A percentile compares a stretch with the other conserved stretches of the same genome.
Conservation (phyloP, 2,329 filamentous ascomycete genomes). For the Phialophora tarda region DNA sequence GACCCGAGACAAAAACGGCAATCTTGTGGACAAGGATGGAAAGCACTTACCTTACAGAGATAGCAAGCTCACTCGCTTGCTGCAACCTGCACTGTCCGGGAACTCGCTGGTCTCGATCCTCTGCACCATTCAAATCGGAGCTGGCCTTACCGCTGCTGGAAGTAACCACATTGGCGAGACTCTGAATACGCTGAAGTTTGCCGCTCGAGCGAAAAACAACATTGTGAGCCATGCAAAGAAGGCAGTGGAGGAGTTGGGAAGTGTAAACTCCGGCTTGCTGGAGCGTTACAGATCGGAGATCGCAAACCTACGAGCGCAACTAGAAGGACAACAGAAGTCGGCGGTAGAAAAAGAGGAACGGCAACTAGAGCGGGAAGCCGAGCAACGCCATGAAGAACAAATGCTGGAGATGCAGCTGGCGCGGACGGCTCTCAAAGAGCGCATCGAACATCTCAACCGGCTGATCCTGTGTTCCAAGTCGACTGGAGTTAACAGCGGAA, state of each 20-base stretch:
- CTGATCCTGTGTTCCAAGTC: constrained; percentile 96
- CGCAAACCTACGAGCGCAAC: constrained; percentile 74
- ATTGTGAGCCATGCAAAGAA: constrained; percentile 97
- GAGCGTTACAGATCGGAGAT: constrained; percentile 97
- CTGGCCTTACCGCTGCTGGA: constrained; percentile 72
- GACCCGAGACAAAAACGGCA: constrained; percentile 79
- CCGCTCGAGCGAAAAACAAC: constrained; percentile 94
- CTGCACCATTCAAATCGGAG: constrained; percentile 92
- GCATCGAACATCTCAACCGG: constrained; percentile 94
- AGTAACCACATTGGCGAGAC: constrained; percentile 85
- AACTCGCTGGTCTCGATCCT: constrained; percentile 96
- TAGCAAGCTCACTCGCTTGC: constrained; percentile 90
- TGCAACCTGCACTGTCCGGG: constrained; percentile 91
- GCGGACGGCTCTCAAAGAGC: constrained; percentile 91
- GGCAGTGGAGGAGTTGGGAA: constrained; percentile 83
- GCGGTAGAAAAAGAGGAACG: constrained; percentile 66
- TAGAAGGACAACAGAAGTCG: constrained; percentile 79
- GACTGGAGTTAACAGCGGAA: constrained; percentile 85
- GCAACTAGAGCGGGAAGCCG: constrained; percentile 79
- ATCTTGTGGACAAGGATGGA: constrained; percentile 75
- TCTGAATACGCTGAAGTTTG: constrained; percentile 95
- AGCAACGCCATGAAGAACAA: constrained; percentile 90
- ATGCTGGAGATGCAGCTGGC: constrained; percentile 98
- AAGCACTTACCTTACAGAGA: constrained; percentile 97
- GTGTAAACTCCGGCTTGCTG: constrained; percentile 67